Evolutionary conservation across 2,329 filamentous ascomycete species (phyloP).

Genomic region (Epichloe festucae): DNA sequence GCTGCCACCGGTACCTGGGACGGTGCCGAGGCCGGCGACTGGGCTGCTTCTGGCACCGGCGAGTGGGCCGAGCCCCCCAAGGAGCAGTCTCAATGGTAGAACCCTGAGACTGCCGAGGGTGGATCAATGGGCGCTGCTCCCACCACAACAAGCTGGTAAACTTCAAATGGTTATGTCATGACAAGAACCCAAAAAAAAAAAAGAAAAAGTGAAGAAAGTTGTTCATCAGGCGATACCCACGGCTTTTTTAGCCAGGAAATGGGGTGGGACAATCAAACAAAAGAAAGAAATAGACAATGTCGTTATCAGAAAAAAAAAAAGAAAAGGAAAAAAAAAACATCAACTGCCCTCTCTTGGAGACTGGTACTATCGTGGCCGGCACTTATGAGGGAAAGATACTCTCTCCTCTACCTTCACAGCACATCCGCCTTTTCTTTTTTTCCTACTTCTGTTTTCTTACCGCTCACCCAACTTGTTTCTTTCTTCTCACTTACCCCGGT

Average conservation of each 20-base stretch:
- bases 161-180: neutral
- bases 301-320: neutral
- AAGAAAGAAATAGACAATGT: constrained; percentile 6
- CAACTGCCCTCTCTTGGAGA: neutral
- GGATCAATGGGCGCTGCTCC: constrained; percentile 5
- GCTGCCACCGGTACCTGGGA: constrained; percentile 42
- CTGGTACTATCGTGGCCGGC: constrained; percentile 47
- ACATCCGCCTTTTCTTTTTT: constrained; percentile 7
- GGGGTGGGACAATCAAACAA: neutral
- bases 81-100: constrained; percentile 40
- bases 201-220: neutral
- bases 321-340: neutral
- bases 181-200: neutral
- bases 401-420: constrained; percentile 16
- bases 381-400: constrained; percentile 99
- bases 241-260: neutral
- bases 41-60: constrained; percentile 48
- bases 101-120: constrained; percentile 9
- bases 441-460: too few relatives aligned
- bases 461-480: constrained; percentile 3
- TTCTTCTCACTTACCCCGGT: constrained; percentile 7
- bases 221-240: constrained; percentile 3
- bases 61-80: constrained; percentile 55
- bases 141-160: constrained; percentile 7
- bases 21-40: constrained; percentile 47